Base-by-base conservation (phyloP, 768 basidiomycete genomes). In the Tephrocybe sp. region DNA sequence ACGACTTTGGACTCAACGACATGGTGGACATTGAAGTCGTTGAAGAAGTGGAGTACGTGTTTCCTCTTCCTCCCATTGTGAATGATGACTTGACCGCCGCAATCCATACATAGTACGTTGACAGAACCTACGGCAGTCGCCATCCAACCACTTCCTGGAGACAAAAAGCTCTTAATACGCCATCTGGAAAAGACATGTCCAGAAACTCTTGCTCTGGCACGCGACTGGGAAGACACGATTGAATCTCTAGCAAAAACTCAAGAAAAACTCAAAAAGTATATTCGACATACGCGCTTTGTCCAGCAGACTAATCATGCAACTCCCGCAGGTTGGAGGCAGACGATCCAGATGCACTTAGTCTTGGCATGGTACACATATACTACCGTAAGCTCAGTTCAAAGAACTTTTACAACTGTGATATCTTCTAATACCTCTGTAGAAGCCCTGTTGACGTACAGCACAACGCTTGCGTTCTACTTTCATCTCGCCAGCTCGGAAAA, bases 401-500 rank as follows among this genome's bases (percentile, higher is more conserved):
- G n/a, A n/a, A n/a, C n/a, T n/a, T n/a, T 27, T 24, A 10, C 38
- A 16, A 15, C 23, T 13, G 27, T 47, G 9, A 48, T 27, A 15
- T 38, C 4, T 50, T 29, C 27, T 34, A 11, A 37, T 27, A 18
- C 13, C 16, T 34, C 49, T 42, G 33, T 42, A 97, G 94, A 98
- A 75, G 80, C 93, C 1, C 74, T 95, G 2, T 71, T 97, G 30
- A 91, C 94, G 8, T 98, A 98, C 62, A 78, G 90, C 16, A 90
- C 93, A 1, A 86, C 84, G 2, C 83, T 98, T 38, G 89, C 94
- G 1, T 97, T 94, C 70, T 97, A 95, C 69, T 72, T 98, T 33
- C 83, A 94, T 64, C 75, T 98, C n/a, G 82, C 89, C 15, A 74
- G 88, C 19, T 78, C 77, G 33, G 73, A 79, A 52, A 80, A 86